Base-by-base conservation (phyloP, 2,329 filamentous ascomycete species). In the Metarhizium brunneum region DNA sequence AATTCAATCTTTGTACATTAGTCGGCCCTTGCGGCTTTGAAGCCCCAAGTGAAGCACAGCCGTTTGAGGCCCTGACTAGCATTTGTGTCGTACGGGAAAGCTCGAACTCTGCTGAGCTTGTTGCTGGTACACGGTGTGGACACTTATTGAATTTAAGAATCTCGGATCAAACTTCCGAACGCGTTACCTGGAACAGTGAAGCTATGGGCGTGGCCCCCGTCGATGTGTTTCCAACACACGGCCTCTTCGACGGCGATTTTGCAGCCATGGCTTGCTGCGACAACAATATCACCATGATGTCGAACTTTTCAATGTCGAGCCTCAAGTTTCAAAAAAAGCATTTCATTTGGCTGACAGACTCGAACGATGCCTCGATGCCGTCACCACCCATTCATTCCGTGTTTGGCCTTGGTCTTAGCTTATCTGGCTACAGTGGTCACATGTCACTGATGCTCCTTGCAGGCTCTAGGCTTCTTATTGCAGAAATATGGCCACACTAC, bases 281-380 rank as follows among this genome's bases (percentile, higher is more conserved):
- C 42, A 73, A 73, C 13, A 71, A 64, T 11, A 65, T 83, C 2
- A 62, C 74, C 2, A 64, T 79, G 45, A 65, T 81, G 45, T 69
- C 71, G 20, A 66, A 71, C 35, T 71, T 69, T 47, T 71, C 70
- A 16, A 55, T 58, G 38, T 50, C 52, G 18, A 47, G 60, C 13
- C 59, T 59, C 6, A 65, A 58, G 25, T 78, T 76, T 54, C 66
- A 68, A 50, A 65, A 67, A 2, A 79, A 74, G 57, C 66, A 73
- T 13, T 70, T 70, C 50, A 70, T 85, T 14, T 82, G 78, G 73
- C 70, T 77, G 2, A 78, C 78, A 2, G 78, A 83, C 61, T 72
- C 71, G 1, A 72, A 71, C 38, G 74, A 81, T 47, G 64, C 71
- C 7, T 74, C 70, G 38, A 69, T 78, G 59, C 63, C 68, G 8